Evolutionary conservation across 805 yeast genomes (phyloP).

Genomic region (Cyberlindnera xylosilytica): DNA sequence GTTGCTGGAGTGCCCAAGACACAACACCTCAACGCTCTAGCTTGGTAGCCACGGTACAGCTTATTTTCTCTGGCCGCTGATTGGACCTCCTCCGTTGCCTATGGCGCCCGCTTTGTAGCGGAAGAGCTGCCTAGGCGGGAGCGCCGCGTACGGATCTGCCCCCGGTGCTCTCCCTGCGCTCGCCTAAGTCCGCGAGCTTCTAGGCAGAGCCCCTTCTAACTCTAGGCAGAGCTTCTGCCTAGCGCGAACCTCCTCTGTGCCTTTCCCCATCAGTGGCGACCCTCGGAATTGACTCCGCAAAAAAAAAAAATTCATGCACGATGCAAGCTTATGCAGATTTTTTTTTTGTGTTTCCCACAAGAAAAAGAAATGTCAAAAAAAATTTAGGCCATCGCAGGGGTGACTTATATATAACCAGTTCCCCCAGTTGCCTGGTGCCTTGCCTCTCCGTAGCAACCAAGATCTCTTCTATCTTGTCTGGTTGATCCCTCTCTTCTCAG

Average conservation of each 20-base stretch:
- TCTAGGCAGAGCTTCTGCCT: neutral
- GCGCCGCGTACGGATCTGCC: neutral
- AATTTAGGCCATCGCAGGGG: constrained; percentile 28
- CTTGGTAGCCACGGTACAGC: constrained; percentile 1
- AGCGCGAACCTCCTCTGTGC: neutral
- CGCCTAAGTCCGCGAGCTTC: too few species aligned
- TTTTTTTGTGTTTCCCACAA: constrained; percentile 1
- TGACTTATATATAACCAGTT: constrained; percentile 7
- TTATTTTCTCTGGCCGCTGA: constrained; percentile 3
- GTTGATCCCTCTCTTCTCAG: too few species aligned
- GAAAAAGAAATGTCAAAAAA: constrained; percentile 24
- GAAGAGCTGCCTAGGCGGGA: neutral
- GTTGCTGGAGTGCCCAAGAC: too few species aligned
- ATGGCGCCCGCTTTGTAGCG: neutral
- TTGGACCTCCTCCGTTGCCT: neutral
- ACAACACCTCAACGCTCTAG: too few species aligned
- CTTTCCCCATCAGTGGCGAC: too few species aligned
- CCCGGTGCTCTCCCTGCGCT: too few species aligned
- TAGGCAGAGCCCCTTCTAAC: neutral
- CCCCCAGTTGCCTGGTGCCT: constrained; percentile 1
- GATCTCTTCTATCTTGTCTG: too few species aligned
- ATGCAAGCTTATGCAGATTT: constrained; percentile 7
- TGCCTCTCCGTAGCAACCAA: too few species aligned
- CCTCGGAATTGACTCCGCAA: constrained; percentile 1
- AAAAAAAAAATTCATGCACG: constrained; percentile 1